Evolutionary conservation across 1,284 basidiomycete genomes (phyloP), one percentile per base, ranked within the genome.

Genomic region (Cryptococcus sp.): DNA sequence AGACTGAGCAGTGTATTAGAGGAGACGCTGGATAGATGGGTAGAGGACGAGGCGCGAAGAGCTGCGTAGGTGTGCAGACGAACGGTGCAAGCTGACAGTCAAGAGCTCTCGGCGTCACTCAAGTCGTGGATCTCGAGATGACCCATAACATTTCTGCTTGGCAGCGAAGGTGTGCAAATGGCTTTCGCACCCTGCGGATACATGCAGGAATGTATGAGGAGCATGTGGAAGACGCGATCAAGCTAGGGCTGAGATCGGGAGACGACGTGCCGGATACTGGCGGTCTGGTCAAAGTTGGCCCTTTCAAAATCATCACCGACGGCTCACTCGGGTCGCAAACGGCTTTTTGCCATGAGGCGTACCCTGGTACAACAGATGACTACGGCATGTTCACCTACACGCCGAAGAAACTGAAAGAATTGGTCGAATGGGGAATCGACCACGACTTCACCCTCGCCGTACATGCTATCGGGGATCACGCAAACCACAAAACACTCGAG

Each of bases 391-490:
- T 67, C 23, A 57, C 58, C 11, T 63, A 67, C 53, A 31, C 50
- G 20, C 60, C 56, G 2, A 51, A 60, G n/a, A 66, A 65, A 10
- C 63, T 76, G 1, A 53, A 57, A 6, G 53, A 51, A 4, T 63
- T 72, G 55, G 58, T 69, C 23, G 50, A 61, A 45, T 59, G 57
- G 16, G 75, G 66, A 1, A 65, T 61, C 0, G 42, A 52, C 2
- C 47, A 69, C 27, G 66, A 65, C 1, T 64, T 75, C 38, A 59
- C 53, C 19, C 61, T 77, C 17, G 75, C 75, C 1, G 68, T 77
- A 7, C 75, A 75, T 56, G 73, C 73, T 2, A 72, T 77, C 44
- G 75, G 75, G 4, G 74, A 77, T 62, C 64, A 67, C 17, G 74
- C 75, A 3, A 72, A 72, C 51, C 50, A 59, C 19, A 57, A 66